Percentiles rank a stretch among this genome's conserved stretches.
Evolutionary conservation across 345 rosid species (phyloP).

Genomic region (Salix brachista): DNA sequence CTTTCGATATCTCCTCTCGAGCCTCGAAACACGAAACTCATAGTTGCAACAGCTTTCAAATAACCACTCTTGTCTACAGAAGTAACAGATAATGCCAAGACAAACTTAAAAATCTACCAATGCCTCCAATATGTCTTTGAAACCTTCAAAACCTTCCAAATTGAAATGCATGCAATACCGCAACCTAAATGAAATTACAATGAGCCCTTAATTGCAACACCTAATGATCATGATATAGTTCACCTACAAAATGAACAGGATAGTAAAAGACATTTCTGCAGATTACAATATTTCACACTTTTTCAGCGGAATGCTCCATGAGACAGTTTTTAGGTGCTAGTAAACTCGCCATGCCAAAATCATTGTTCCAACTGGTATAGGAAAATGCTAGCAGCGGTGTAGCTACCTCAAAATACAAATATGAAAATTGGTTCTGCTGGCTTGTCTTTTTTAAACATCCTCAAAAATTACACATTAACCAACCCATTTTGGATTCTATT

Average conservation of each 20-base stretch:
- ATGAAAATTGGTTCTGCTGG: too few species aligned
- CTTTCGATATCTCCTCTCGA: conserved; percentile 76
- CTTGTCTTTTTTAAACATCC: too few species aligned
- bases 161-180: conserved; percentile 1
- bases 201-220: neutral
- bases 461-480: too few species aligned
- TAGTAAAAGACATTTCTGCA: neutral
- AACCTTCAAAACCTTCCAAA: conserved; percentile 19
- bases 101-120: neutral
- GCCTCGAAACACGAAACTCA: conserved; percentile 90
- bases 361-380: neutral
- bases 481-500: too few species aligned
- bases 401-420: too few species aligned
- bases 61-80: neutral
- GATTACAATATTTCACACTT: neutral
- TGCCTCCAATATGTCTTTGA: conserved; percentile 3
- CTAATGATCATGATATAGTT: neutral
- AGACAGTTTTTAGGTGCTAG: neutral
- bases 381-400: neutral
- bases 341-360: neutral
- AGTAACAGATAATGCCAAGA: neutral
- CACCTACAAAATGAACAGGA: neutral
- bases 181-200: neutral
- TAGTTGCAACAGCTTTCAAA: conserved; percentile 14
- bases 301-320: neutral